Base-by-base conservation (phyloP, 176 grass and related monocot genomes). In the Phoenix dactylifera region DNA sequence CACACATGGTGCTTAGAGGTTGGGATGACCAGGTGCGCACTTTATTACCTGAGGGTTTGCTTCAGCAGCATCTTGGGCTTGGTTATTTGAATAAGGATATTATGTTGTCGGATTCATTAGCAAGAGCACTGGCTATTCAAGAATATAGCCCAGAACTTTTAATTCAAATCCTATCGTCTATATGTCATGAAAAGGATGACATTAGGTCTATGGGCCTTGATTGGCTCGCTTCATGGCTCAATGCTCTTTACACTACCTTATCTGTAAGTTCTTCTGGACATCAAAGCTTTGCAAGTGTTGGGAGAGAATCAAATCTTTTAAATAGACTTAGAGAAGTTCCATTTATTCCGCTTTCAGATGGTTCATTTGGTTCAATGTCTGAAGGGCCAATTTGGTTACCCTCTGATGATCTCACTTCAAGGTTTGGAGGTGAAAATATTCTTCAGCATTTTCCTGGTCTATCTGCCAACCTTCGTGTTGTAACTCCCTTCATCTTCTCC, bases 381-480 rank as follows among this genome's bases (percentile, higher is more conserved):
- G 86, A 91, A 82, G 84, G 81, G 7, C 73, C 81, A 64, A 88
- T 97, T 71, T 97, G 92, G 92, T 77, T 97, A 57, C 83, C 87
- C 22, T 80, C 69, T 75, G 86, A 97, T 85, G n/a, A 70, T 63
- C 52, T 74, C 59, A 70, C 59, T 77, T 74, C 54, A 18, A 76
- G 69, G 57, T 50, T 77, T 67, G 84, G 88, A 55, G 62, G 62
- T 28, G 78, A 66, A 74, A 74, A 76, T 74, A 82, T 58, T 58
- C 67, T 88, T 35, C 63, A 80, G 52, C 71, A 85, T 70, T 97
- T 97, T 50, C 87, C 87, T 50, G 3, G 72, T 62, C 55, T 97
- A 18, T 91, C 85, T 70, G 52, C 51, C 58, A 91, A 81, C 44
- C 83, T 97, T 67, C 84, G 78, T 66, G 88, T 66, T 73, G 75